These are phyloP conservation scores for Entophlyctis luteolus DNA, from an alignment of 192 early-diverging fungal genomes.

Conservation along the genomic window DNA sequence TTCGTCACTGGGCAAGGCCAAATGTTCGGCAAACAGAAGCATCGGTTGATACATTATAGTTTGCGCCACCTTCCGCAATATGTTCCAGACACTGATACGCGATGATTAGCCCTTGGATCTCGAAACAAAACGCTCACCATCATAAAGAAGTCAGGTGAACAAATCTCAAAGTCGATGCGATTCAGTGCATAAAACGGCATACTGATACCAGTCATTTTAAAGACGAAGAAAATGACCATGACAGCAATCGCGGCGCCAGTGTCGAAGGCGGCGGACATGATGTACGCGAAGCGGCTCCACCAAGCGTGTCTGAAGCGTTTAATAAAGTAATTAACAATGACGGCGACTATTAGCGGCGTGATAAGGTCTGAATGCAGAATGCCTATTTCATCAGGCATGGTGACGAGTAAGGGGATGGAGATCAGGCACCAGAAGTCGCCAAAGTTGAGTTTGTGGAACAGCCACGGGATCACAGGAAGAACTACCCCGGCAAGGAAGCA, in stretches of 20 bases:
- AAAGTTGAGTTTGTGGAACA: constrained; percentile 34
- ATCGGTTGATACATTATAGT: neutral
- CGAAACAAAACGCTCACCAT: constrained; percentile 5
- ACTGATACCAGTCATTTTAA: neutral
- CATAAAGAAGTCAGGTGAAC: constrained; percentile 21
- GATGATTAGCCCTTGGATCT: neutral
- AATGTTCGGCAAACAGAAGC: constrained; percentile 8
- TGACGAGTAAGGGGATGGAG: constrained; percentile 19
- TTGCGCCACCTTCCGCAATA: neutral
- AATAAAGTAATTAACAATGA: constrained; percentile 7
- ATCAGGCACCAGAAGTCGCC: constrained; percentile 16
- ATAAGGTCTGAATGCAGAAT: constrained; percentile 15
- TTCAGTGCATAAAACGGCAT: constrained; percentile 21
- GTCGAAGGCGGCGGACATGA: constrained; percentile 63
- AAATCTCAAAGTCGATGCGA: constrained; percentile 17
- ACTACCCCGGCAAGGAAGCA: constrained; percentile 30
- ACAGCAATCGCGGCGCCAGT: constrained; percentile 46
- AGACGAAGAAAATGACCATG: constrained; percentile 23
- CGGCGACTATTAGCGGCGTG: neutral
- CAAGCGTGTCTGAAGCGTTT: constrained; percentile 20
- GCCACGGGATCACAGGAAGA: constrained; percentile 32
- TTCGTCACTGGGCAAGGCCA: too few species aligned
- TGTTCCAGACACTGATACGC: neutral
- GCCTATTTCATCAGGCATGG: neutral
- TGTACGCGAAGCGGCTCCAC: constrained; percentile 58